Base-by-base conservation (phyloP, 768 basidiomycete species). In the Panus rudis region DNA sequence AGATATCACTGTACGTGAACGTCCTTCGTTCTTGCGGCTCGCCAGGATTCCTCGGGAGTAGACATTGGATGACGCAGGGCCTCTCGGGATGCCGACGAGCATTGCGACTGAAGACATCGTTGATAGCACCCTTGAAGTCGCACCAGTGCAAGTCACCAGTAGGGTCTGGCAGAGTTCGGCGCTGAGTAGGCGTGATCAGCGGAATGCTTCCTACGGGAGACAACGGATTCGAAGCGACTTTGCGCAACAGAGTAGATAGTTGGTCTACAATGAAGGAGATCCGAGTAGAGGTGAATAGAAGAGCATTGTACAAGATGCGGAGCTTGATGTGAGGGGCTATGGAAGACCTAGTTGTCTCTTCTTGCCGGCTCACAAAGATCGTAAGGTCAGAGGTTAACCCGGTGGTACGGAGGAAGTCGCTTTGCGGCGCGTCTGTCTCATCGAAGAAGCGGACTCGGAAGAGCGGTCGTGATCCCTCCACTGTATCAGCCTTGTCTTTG, bases 381-480 rank as follows among this genome's bases (percentile, higher is more conserved):
- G 92, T 96, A 47, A 97, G 72, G 61, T 97, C 93, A n/a, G 92
- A 86, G 5, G 88, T 90, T 46, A 88, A 67, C 49, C 79, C 82
- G 0, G 93, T 92, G 1, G 79, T 78, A 20, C 76, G 73, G 46
- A 93, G 78, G 55, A 90, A 92, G 45, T 74, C 73, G 44, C 81
- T 84, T 37, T 72, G 81, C 31, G 73, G 77, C 27, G 77, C 64
- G 51, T 90, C 88, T 2, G 84, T 92, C 60, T 87, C 88, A 57
- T 97, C 92, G 61, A 96, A 92, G 71, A 97, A 96, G n/a, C 92
- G 81, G 31, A 96, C 92, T 39, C 92, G 79, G 67, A 96, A 97
- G 21, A 97, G 71, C 4, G 85, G 85, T 2, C 68, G 61, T 13
- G 62, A 54, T 13, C 62, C 63, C 17, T 70, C 74, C 28, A 78